Evolutionary conservation across 306 rosid genomes (phyloP), one percentile per base, ranked within the genome.

Genomic region (Fragaria ananassa): DNA sequence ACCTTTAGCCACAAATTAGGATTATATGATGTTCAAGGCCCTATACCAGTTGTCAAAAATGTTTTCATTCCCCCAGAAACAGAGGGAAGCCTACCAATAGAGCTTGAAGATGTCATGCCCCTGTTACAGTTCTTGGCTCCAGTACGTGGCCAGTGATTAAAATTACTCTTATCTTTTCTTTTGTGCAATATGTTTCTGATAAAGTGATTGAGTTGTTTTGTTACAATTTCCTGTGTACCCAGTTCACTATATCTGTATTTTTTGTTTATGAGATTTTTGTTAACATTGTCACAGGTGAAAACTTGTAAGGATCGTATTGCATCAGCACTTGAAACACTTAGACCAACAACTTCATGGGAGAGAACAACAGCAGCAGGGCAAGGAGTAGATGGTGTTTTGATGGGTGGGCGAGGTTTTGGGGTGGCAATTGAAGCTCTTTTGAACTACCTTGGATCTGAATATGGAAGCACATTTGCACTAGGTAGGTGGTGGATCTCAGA

Each of bases 271-370:
- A 27, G 71, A 53, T 83, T 35, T 56, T 78, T 75, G 35, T 17
- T 71, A 80, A 74, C 67, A 77, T 80, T 47, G 51, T 77, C 76
- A 56, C 85, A 95, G 98, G 98, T 95, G 78, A 97, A 90, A 60
- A 88, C 96, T 78, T 95, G 89, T 82, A 95, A 89, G 87, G 98
- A 95, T 62, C 95, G 93, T 69, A 92, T 95, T 82, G 92, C 88
- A 81, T 87, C 97, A 62, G 95, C 98, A 37, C 96, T 95, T 12
- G 98, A 95, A 84, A 85, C 98, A 35, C 96, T 92, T 34, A 90
- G 98, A 83, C 97, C 98, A 80, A 86, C 95, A 74, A 84, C 96
- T 71, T 95, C 98, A 56, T 95, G 98, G 98, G 98, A 95, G 86
- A 92, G 98, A 87, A 89, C 98, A 54, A 79, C 97, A 0, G 96